phyloP scores from a whole-genome alignment of 306 rosid species.

The Ochetophila trinervis region DNA sequence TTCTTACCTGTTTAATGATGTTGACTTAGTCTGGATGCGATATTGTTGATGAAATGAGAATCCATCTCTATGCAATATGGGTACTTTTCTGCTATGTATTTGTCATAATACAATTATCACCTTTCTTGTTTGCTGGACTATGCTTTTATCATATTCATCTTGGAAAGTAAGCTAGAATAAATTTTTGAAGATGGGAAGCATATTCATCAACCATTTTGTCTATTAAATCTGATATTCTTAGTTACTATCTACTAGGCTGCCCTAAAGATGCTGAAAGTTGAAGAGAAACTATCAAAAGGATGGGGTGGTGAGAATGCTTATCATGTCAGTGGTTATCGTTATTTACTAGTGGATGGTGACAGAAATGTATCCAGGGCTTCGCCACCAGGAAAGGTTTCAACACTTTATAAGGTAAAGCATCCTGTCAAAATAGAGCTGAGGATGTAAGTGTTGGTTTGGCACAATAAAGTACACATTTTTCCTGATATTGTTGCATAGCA shows the following conservation, averaged over 20 bases:
- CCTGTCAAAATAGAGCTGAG: conserved; percentile 7
- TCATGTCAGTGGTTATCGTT: conserved; percentile 90
- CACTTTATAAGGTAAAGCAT: conserved; percentile 70
- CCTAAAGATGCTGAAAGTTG: conserved; percentile 74
- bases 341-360: conserved; percentile 80
- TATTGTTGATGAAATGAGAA: not conserved
- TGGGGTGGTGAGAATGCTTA: conserved; percentile 99
- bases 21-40: not conserved
- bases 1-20: not conserved
- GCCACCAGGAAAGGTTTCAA: conserved; percentile 87
- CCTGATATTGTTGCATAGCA: too few relatives aligned
- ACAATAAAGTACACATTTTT: not conserved
- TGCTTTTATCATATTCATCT: not conserved
- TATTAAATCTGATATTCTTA: conserved; percentile 21
- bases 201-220: not conserved
- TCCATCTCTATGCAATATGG: not conserved
- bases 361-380: conserved; percentile 91
- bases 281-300: conserved; percentile 94
- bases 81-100: not conserved
- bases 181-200: not conserved
- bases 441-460: not conserved
- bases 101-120: not conserved
- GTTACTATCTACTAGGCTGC: conserved; percentile 59
- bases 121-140: not conserved
- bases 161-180: not conserved